phyloP scores from a whole-genome alignment of 768 basidiomycete genomes.

The Pisolithus microcarpus region DNA sequence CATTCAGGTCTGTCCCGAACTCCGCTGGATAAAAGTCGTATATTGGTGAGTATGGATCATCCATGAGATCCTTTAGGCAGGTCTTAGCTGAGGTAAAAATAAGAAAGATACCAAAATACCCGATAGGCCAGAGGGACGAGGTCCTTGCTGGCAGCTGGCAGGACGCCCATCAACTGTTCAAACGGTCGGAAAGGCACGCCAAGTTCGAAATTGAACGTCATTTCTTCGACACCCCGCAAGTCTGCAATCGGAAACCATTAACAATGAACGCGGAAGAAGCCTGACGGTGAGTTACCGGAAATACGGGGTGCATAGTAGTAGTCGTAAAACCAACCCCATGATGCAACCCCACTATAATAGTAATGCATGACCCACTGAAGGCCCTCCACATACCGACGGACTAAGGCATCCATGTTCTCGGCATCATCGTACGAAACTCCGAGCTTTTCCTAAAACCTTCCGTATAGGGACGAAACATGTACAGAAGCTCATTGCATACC shows the following conservation, averaged over 20 bases:
- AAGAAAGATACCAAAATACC: constrained; percentile 33
- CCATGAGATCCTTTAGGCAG: constrained; percentile 75
- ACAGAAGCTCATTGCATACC: constrained; percentile 49
- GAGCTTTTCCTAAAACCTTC: constrained; percentile 66
- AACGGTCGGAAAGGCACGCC: constrained; percentile 89
- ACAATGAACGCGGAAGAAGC: neutral
- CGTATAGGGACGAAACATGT: constrained; percentile 8
- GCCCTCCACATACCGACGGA: constrained; percentile 83
- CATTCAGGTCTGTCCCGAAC: constrained; percentile 92
- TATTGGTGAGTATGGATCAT: constrained; percentile 74
- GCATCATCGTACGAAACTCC: constrained; percentile 70
- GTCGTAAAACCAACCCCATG: constrained; percentile 98
- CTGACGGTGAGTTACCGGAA: constrained; percentile 52
- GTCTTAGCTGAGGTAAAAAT: constrained; percentile 1
- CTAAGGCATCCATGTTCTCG: constrained; percentile 60
- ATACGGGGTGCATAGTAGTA: constrained; percentile 98
- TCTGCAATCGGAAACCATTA: constrained; percentile 32
- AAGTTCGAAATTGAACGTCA: constrained; percentile 81
- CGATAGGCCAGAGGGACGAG: constrained; percentile 82
- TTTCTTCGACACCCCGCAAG: constrained; percentile 55
- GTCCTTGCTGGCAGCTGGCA: constrained; percentile 85
- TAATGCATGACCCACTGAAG: constrained; percentile 99
- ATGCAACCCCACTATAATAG: constrained; percentile 94
- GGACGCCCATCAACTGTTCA: constrained; percentile 96
- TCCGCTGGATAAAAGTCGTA: constrained; percentile 89